phyloP scores from a whole-genome alignment of 495 filamentous ascomycete genomes.

The Neurospora hispaniola region DNA sequence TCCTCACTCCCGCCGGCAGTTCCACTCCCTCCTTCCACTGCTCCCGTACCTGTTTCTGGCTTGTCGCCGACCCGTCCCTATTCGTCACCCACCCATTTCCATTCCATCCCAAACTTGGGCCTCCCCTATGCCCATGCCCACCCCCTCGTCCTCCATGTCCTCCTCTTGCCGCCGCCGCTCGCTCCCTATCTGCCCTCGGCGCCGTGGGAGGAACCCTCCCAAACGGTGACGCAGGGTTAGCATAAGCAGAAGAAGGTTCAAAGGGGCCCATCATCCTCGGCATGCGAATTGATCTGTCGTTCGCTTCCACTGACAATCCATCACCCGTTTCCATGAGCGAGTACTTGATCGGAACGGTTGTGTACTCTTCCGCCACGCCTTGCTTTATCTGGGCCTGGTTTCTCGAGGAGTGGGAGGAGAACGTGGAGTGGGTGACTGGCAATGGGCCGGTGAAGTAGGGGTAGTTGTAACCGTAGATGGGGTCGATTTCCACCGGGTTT shows the following conservation, averaged over 20 bases:
- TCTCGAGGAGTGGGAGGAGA: slow-evolving; percentile 13
- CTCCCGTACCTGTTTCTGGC: neutral
- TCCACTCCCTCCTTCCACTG: neutral
- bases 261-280: slow-evolving; percentile 4
- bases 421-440: slow-evolving; percentile 12
- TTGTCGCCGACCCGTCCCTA: neutral
- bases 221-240: neutral
- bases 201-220: neutral
- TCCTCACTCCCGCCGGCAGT: neutral
- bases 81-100: neutral
- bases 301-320: slow-evolving; percentile 8
- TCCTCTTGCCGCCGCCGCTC: neutral
- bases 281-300: slow-evolving; percentile 16
- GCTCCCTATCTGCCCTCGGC: neutral
- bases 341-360: neutral
- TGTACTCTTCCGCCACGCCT: slow-evolving; percentile 5
- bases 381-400: neutral
- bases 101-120: neutral
- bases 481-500: neutral
- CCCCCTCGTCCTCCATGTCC: neutral
- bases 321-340: slow-evolving; percentile 23
- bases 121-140: neutral
- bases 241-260: neutral
- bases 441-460: neutral
- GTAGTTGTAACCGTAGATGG: neutral